A percentile compares a stretch with the other conserved stretches of the same genome.
Conservation (phyloP, 495 filamentous ascomycete species). For the Coniosporium apollinis region DNA sequence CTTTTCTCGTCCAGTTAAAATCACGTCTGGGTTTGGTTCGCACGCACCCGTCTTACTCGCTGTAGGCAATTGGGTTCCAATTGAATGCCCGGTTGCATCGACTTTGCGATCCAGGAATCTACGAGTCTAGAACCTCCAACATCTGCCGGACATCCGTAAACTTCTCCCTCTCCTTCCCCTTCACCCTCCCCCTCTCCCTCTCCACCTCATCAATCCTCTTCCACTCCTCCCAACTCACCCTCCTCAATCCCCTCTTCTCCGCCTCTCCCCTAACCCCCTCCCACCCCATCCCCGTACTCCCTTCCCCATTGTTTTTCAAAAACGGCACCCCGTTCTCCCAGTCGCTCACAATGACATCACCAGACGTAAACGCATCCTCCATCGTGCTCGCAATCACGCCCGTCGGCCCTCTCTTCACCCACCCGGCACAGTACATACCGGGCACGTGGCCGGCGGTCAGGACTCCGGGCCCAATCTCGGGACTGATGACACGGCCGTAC, state of each 20-base stretch:
- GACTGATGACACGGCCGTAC: constrained; percentile 49
- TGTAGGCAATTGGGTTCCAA: no score
- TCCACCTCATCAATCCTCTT: constrained; percentile 67
- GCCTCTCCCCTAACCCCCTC: constrained; percentile 46
- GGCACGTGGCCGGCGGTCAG: constrained; percentile 34
- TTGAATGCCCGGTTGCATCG: no score
- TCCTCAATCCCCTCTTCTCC: constrained; percentile 33
- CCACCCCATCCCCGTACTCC: constrained; percentile 53
- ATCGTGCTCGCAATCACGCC: constrained; percentile 94
- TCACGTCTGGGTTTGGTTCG: no score
- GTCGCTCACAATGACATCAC: constrained; percentile 60
- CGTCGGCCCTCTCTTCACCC: constrained; percentile 90
- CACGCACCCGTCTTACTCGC: no score
- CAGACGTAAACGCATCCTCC: constrained; percentile 85
- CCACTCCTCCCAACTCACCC: constrained; percentile 75
- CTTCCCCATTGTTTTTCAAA: constrained; percentile 15
- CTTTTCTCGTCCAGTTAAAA: no score
- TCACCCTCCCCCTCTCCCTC: constrained; percentile 40
- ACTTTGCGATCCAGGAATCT: no score
- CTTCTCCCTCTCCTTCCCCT: constrained; percentile 75
- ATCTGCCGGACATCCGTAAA: constrained; percentile 63
- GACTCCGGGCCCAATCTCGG: constrained; percentile 14
- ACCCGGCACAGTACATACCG: constrained; percentile 85
- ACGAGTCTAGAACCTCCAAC: constrained; percentile 49
- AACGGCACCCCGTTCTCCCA: constrained; percentile 30